These are phyloP conservation scores for Lipomyces sp. DNA, from an alignment of 805 yeast genomes.

Conservation along the genomic window DNA sequence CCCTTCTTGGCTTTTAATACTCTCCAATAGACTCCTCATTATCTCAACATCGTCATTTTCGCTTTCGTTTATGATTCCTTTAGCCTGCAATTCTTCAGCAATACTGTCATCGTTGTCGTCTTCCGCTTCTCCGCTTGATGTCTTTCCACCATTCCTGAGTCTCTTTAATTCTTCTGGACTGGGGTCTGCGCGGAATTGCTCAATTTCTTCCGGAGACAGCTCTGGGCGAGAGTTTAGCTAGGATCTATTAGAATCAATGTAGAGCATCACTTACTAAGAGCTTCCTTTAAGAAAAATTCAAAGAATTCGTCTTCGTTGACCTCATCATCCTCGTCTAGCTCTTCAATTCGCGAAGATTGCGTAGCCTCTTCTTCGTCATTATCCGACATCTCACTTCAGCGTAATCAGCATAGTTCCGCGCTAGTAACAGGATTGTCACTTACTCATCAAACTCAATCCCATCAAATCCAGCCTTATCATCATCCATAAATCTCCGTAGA, in stretches of 20 bases:
- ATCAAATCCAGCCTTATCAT: slow-evolving; percentile 31
- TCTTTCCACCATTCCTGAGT: background rate
- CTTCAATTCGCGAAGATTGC: slow-evolving; percentile 21
- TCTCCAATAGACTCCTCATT: slow-evolving; percentile 42
- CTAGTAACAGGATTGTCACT: background rate
- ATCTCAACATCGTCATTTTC: slow-evolving; percentile 25
- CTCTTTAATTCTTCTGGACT: slow-evolving; percentile 5
- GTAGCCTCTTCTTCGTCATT: slow-evolving; percentile 15
- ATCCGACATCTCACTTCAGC: slow-evolving; percentile 25
- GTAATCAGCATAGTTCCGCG: slow-evolving; percentile 2
- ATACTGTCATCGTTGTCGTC: slow-evolving; percentile 27
- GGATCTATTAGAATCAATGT: background rate
- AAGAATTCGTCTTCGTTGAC: slow-evolving; percentile 73
- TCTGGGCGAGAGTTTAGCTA: slow-evolving; percentile 36
- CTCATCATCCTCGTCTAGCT: slow-evolving; percentile 46
- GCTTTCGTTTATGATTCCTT: slow-evolving; percentile 10
- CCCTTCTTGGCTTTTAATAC: slow-evolving; percentile 43
- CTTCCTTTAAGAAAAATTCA: slow-evolving; percentile 64
- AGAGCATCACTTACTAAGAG: slow-evolving; percentile 44
- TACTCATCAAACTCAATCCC: slow-evolving; percentile 36
- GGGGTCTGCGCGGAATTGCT: slow-evolving; percentile 44
- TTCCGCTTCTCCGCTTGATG: background rate
- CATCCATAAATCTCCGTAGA: slow-evolving; percentile 27
- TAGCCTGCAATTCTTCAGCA: slow-evolving; percentile 17
- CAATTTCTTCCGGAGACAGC: slow-evolving; percentile 54